Base-by-base conservation (phyloP, 441 rosid genomes). In the Populus trichocarpa region DNA sequence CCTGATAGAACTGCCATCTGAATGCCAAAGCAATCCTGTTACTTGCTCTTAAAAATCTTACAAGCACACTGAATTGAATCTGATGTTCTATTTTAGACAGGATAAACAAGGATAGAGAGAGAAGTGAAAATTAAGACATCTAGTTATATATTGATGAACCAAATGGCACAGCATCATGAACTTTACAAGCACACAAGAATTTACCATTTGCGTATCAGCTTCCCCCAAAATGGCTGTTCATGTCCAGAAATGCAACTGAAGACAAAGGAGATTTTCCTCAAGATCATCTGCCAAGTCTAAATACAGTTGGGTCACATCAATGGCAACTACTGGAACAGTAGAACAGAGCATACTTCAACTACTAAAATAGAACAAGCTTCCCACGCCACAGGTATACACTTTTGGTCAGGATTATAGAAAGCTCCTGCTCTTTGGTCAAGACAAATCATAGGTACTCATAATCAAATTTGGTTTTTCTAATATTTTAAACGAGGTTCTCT, bases 1-100 rank as follows among this genome's bases (percentile, higher is more conserved):
- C 97, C 85, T 73, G 97, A 91, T 84, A 96, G 78, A 85, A 96
- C 91, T 23, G 89, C 86, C 98, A 96, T 96, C 99, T 94, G 89
- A 80, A 83, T 2, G 26, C 46, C 46, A 79, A 76, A 77, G 72
- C 70, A 75, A 70, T 70, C 50, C 65, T 10, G 26, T 79, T 66
- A 53, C 66, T 74, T 25, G 25, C 25, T 57, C 71, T 70, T 30
- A 32, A 70, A 38, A 38, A 38, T 38, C 11, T 38, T 38, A 38
- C 42, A 38, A 38, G 42, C 42, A 38, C 11, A 38, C 42, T 38
- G 42, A 38, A 38, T 38, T 38, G 42, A 38, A 64, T 8, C 26
- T 28, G 13, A 23, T 25, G 67, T 28, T 64, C 67, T 22, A 23
- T 64, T 63, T 63, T 22, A n/a, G 26, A 63, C 11, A 63, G 28